Base-by-base conservation (phyloP, 1,284 basidiomycete species). In the Filobasidium uniguttulatum region DNA sequence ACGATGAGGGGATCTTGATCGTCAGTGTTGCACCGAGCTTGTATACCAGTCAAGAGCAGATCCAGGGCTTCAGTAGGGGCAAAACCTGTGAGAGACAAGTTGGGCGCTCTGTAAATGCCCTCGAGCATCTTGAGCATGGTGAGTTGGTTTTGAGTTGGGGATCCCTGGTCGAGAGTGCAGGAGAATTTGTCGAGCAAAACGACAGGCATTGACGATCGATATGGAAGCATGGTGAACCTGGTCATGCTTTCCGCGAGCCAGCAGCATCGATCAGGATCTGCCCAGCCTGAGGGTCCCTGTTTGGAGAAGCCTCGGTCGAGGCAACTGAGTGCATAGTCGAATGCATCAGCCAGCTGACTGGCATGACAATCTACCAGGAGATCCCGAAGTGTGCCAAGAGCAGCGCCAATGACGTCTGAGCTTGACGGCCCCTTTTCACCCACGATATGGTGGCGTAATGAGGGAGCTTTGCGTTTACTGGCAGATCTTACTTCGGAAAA, bases 151-250 rank as follows among this genome's bases (percentile, higher is more conserved):
- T 73, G 59, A 36, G 33, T 37, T 4, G 22, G 25, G 10, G 26
- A 26, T 12, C 14, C 23, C 12, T 14, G 10, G 15, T 43, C 25
- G 7, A 54, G 19, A 5, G n/a, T 29, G 19, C 26, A 15, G 17
- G 23, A 35, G 3, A 47, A 33, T 22, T 31, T 52, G 62, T 96
- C 89, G 31, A 94, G 80, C 8, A 96, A 72, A 58, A 81, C 77
- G 2, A 83, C 84, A 9, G 91, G 87, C 2, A 96, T 78, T 17
- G 84, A 81, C 62, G 86, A 90, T 29, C 91, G 84, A 66, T 93
- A 93, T 63, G 93, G 88, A 54, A 91, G 85, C 59, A 83, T 83
- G 7, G 86, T 77, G 82, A 87, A 93, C 57, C 85, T 81, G 25
- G 82, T 79, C 5, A 80, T 73, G 56, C 79, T 80, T 50, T 79